Percentiles rank a stretch among this genome's conserved stretches.
phyloP scores from a whole-genome alignment of 2,329 filamentous ascomycete species.

The Didymella exigua region DNA sequence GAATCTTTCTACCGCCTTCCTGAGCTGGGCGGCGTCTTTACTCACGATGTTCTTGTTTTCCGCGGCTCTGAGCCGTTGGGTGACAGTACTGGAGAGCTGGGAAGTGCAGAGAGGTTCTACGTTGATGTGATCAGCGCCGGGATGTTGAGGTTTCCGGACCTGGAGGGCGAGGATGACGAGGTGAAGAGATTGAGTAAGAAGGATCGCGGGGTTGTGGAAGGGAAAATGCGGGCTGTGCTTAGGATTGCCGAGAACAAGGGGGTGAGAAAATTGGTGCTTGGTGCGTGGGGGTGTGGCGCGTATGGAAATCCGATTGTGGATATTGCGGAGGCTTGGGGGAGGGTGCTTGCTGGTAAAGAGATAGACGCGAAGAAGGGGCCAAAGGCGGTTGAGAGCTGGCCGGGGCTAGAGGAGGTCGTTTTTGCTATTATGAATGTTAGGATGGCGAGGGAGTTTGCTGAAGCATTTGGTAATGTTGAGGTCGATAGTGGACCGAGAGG shows the following conservation, averaged over 20 bases:
- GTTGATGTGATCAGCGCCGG: constrained; percentile 64
- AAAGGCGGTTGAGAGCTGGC: constrained; percentile 47
- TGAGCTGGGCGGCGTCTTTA: constrained; percentile 62
- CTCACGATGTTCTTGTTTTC: constrained; percentile 65
- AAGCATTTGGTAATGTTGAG: constrained; percentile 53
- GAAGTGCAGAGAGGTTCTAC: constrained; percentile 61
- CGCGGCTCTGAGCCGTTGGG: constrained; percentile 44
- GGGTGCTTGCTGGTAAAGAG: constrained; percentile 26
- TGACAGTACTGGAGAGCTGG: constrained; percentile 47
- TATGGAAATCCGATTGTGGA: constrained; percentile 67
- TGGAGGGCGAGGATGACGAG: constrained; percentile 51
- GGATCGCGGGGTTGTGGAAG: constrained; percentile 58
- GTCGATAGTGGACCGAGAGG: constrained; percentile 49
- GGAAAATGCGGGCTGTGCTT: constrained; percentile 65
- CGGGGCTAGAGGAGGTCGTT: constrained; percentile 58
- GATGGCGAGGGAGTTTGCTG: constrained; percentile 60
- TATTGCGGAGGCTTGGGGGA: constrained; percentile 62
- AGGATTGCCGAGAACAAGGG: constrained; percentile 55
- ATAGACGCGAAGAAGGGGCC: constrained; percentile 33
- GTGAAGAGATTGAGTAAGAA: constrained; percentile 39
- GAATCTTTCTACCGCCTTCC: constrained; percentile 66
- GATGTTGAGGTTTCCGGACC: constrained; percentile 64
- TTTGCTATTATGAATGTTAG: constrained; percentile 63
- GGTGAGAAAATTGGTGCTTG: constrained; percentile 60
- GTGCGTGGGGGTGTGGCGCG: constrained; percentile 69